phyloP scores from a whole-genome alignment of 2,329 filamentous ascomycete genomes.

The Diaporthe amygdali region DNA sequence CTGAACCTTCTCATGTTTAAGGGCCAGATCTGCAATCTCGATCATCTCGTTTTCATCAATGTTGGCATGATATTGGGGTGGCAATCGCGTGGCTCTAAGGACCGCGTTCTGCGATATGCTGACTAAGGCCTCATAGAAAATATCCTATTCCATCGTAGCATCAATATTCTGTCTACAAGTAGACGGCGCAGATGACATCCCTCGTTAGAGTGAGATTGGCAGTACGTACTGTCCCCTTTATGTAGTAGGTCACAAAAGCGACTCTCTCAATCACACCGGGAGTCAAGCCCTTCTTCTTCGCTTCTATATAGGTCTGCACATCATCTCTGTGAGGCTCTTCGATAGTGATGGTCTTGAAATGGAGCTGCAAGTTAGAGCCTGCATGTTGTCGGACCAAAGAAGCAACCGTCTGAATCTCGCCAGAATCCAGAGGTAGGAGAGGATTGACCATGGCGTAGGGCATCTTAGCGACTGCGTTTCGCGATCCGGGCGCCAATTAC shows the following conservation, averaged over 20 bases:
- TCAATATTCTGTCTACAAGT: not conserved
- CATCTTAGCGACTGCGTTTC: no score
- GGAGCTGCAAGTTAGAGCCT: no score
- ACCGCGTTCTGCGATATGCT: conserved; percentile 56
- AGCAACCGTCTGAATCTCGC: no score
- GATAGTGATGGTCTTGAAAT: conserved; percentile 69
- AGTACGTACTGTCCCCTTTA: conserved; percentile 59
- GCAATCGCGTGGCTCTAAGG: conserved; percentile 62
- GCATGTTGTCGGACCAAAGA: no score
- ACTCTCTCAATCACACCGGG: conserved; percentile 51
- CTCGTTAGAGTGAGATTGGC: no score
- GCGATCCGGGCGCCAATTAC: no score
- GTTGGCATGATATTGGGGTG: conserved; percentile 61
- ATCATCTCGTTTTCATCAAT: conserved; percentile 66
- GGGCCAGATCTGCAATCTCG: conserved; percentile 57
- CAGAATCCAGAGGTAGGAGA: no score
- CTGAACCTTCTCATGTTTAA: conserved; percentile 61
- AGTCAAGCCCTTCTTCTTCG: conserved; percentile 47
- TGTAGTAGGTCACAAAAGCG: conserved; percentile 62
- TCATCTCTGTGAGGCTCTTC: conserved; percentile 60
- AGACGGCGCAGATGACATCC: not conserved
- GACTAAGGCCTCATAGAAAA: conserved; percentile 62
- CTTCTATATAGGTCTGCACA: conserved; percentile 54
- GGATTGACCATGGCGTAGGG: no score
- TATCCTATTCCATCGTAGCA: conserved; percentile 47